Percentiles rank a stretch among this genome's conserved stretches.
These are phyloP conservation scores for Oryza coarctata DNA, from an alignment of 176 grass and related monocot species.

Conservation along the genomic window DNA sequence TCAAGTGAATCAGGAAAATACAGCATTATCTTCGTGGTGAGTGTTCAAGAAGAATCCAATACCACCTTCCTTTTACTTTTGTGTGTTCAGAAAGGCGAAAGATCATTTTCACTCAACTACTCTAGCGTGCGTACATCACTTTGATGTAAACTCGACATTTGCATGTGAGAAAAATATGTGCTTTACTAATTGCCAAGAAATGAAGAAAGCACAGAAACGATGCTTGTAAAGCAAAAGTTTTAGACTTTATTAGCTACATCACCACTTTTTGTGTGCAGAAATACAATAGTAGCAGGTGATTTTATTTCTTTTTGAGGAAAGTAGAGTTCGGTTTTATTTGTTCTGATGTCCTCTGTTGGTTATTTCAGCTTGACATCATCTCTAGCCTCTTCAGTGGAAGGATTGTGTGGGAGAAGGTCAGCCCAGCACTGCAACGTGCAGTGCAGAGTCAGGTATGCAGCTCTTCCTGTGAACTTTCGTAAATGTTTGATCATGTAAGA, in stretches of 20 bases:
- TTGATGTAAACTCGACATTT: conserved; percentile 15
- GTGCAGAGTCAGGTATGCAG: conserved; percentile 77
- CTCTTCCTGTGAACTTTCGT: neutral
- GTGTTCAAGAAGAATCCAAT: conserved; percentile 6
- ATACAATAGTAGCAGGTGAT: neutral
- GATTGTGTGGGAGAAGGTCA: conserved; percentile 94
- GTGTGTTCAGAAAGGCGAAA: conserved; percentile 3
- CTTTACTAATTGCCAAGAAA: neutral
- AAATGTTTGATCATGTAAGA: neutral
- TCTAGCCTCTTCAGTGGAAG: conserved; percentile 89
- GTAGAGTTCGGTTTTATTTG: neutral
- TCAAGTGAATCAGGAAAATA: conserved; percentile 74
- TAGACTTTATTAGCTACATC: neutral
- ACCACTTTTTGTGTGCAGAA: neutral
- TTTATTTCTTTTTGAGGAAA: no score
- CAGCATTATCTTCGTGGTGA: conserved; percentile 84
- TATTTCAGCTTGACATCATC: conserved; percentile 83
- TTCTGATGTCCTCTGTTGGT: conserved; percentile 33
- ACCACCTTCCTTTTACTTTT: neutral
- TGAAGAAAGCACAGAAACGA: neutral
- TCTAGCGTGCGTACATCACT: neutral
- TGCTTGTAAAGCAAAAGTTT: neutral
- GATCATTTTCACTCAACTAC: conserved; percentile 45
- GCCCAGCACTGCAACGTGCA: conserved; percentile 81
- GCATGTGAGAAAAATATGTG: neutral